These are phyloP conservation scores for Podila verticillata DNA, from an alignment of 192 early-diverging fungal species.

Conservation along the genomic window DNA sequence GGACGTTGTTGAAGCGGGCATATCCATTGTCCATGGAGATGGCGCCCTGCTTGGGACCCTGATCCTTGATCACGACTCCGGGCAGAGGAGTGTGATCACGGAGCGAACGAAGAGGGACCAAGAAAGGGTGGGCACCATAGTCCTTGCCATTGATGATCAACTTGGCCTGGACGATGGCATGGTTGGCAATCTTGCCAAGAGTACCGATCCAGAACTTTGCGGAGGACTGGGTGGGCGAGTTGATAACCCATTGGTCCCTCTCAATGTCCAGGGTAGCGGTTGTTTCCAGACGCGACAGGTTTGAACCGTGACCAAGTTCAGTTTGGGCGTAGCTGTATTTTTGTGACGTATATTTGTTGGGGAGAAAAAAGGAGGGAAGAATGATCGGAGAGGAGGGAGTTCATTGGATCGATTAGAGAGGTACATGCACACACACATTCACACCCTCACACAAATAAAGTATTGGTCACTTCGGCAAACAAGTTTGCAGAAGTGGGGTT, in stretches of 20 bases:
- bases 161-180: conserved; percentile 87
- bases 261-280: conserved; percentile 82
- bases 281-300: conserved; percentile 90
- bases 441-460: neutral
- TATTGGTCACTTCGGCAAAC: neutral
- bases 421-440: neutral
- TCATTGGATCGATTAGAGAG: conserved; percentile 19
- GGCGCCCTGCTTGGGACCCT: conserved; percentile 89
- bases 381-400: conserved; percentile 2
- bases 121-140: conserved; percentile 81
- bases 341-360: conserved; percentile 75
- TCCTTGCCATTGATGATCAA: conserved; percentile 79
- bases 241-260: conserved; percentile 86
- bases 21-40: conserved; percentile 90
- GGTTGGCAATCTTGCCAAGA: conserved; percentile 78
- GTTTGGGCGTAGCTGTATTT: conserved; percentile 70
- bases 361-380: conserved; percentile 67
- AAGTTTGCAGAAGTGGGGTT: too few species aligned
- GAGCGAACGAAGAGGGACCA: conserved; percentile 82
- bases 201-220: conserved; percentile 93
- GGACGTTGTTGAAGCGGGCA: conserved; percentile 80
- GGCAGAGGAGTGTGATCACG: conserved; percentile 75
- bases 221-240: conserved; percentile 80
- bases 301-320: conserved; percentile 76
- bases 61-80: conserved; percentile 83